Percentiles rank a stretch among this genome's conserved stretches.
Conservation (phyloP, 176 grass and related monocot genomes). For the Triticum timopheevii region DNA sequence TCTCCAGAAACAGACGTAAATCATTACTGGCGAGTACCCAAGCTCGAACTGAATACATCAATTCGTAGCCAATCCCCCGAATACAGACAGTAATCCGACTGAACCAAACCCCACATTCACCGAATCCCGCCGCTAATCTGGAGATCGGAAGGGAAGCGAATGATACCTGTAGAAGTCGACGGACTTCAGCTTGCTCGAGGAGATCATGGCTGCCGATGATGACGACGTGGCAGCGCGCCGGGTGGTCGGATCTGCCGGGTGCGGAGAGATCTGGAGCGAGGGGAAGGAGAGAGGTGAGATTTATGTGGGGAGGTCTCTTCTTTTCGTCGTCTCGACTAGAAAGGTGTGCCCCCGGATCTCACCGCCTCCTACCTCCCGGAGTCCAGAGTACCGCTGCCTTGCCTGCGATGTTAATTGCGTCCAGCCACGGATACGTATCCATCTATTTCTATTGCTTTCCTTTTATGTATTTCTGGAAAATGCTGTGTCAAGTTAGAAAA, state of each 20-base stretch:
- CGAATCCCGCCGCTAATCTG: neutral
- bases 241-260: slow-evolving; percentile 18
- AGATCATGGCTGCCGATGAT: slow-evolving; percentile 63
- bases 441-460: neutral
- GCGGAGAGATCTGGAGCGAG: slow-evolving; percentile 20
- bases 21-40: neutral
- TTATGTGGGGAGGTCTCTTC: slow-evolving; percentile 14
- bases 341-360: slow-evolving; percentile 20
- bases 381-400: neutral
- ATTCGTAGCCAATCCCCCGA: neutral
- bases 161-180: slow-evolving; percentile 95
- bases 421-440: neutral
- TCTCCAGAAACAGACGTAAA: neutral
- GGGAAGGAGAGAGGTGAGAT: slow-evolving; percentile 7
- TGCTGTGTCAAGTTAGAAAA: neutral
- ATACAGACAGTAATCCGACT: neutral
- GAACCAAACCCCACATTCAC: neutral
- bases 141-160: neutral
- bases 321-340: neutral
- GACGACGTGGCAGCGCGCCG: neutral
- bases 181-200: slow-evolving; percentile 90
- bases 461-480: neutral
- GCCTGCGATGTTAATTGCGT: neutral
- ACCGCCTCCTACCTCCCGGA: neutral
- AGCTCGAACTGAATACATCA: neutral